phyloP scores from a whole-genome alignment of 306 rosid species.

The Spatholobus suberectus region DNA sequence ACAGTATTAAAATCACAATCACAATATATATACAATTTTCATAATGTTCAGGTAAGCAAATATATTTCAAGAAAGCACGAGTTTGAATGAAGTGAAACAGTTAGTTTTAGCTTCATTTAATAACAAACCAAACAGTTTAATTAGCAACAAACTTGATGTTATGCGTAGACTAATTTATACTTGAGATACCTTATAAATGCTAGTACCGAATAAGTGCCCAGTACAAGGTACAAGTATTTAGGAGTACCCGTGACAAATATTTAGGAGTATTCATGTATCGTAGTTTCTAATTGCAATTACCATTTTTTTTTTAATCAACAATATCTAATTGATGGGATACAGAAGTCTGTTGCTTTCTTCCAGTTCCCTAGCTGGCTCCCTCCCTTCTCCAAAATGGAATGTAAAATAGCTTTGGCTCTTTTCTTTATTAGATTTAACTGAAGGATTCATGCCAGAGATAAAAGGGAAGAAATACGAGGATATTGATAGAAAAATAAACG shows the following conservation, averaged over 20 bases:
- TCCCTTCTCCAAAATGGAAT: background rate
- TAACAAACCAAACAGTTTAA: background rate
- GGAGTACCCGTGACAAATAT: background rate
- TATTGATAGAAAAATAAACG: too few relatives aligned
- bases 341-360: background rate
- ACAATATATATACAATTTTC: background rate
- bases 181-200: background rate
- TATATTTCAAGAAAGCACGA: background rate
- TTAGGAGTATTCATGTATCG: background rate
- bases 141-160: background rate
- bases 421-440: background rate
- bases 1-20: background rate
- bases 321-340: background rate
- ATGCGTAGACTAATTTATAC: background rate
- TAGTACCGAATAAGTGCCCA: background rate
- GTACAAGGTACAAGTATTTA: background rate
- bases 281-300: background rate
- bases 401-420: background rate
- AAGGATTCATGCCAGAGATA: too few relatives aligned
- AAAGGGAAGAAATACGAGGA: too few relatives aligned
- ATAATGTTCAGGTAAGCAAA: background rate
- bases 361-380: background rate
- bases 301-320: background rate
- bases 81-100: background rate
- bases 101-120: background rate